A percentile compares a stretch with the other conserved stretches of the same genome.
These are phyloP conservation scores for Sugiyamaella pinicola DNA, from an alignment of 1,139 yeast species.

Conservation along the genomic window DNA sequence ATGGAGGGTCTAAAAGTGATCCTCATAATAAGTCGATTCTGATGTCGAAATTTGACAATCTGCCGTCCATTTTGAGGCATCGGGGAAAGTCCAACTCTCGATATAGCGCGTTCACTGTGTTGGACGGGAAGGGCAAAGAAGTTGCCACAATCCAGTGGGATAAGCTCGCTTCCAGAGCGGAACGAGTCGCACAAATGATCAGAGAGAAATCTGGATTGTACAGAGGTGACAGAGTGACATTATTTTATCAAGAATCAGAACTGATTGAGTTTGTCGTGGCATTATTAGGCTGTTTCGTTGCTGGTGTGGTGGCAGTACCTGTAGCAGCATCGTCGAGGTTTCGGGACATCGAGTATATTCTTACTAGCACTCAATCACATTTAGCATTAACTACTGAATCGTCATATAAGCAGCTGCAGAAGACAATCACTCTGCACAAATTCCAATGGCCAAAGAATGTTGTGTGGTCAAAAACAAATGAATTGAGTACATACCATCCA, in stretches of 20 bases:
- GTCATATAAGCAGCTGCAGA: slow-evolving; percentile 70
- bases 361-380: slow-evolving; percentile 74
- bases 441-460: slow-evolving; percentile 60
- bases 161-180: slow-evolving; percentile 77
- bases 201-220: slow-evolving; percentile 71
- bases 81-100: slow-evolving; percentile 67
- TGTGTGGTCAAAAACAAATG: slow-evolving; percentile 83
- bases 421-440: slow-evolving; percentile 50
- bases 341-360: slow-evolving; percentile 70
- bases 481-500: slow-evolving; percentile 70
- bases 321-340: slow-evolving; percentile 69
- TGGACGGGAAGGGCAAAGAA: slow-evolving; percentile 84
- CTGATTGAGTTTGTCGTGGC: slow-evolving; percentile 85
- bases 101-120: slow-evolving; percentile 69
- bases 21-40: slow-evolving; percentile 42
- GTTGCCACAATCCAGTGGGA: slow-evolving; percentile 82
- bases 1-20: slow-evolving; percentile 34
- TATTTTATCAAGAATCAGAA: slow-evolving; percentile 83
- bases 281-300: slow-evolving; percentile 85
- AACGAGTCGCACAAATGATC: slow-evolving; percentile 86
- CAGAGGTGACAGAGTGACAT: slow-evolving; percentile 79
- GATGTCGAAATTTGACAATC: slow-evolving; percentile 52
- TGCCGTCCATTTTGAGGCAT: slow-evolving; percentile 71
- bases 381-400: slow-evolving; percentile 80
- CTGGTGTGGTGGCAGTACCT: slow-evolving; percentile 95